These are phyloP conservation scores for Cercospora nicotianae DNA, from an alignment of 2,329 filamentous ascomycete genomes.

Conservation along the genomic window DNA sequence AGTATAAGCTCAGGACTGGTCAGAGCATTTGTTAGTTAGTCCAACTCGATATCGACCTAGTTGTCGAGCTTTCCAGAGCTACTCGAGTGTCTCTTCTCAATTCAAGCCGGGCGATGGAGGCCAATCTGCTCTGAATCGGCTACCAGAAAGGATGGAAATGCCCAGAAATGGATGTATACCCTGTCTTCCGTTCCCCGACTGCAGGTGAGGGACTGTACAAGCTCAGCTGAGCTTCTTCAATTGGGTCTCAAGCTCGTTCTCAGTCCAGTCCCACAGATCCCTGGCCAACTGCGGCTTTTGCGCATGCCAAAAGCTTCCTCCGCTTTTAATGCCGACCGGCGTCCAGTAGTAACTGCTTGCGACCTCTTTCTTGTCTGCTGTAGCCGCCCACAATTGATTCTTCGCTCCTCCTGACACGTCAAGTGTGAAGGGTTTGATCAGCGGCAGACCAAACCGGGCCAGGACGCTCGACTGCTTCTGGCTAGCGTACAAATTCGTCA, in stretches of 20 bases:
- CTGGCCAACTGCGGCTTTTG: constrained; percentile 33
- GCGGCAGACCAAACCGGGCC: constrained; percentile 11
- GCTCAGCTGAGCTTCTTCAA: constrained; percentile 23
- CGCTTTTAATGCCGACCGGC: constrained; percentile 28
- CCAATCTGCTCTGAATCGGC: too few relatives aligned
- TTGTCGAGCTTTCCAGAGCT: too few relatives aligned
- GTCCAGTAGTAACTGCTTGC: constrained; percentile 28
- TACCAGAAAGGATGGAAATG: too few relatives aligned
- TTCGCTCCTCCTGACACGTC: constrained; percentile 31
- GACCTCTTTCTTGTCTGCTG: constrained; percentile 27
- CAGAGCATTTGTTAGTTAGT: too few relatives aligned
- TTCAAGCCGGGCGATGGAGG: too few relatives aligned
- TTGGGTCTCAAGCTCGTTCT: constrained; percentile 29
- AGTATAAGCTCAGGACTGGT: too few relatives aligned
- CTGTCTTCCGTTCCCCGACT: too few relatives aligned
- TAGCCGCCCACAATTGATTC: constrained; percentile 35
- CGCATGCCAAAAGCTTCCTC: constrained; percentile 28
- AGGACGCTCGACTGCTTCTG: constrained; percentile 20
- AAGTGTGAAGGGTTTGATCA: constrained; percentile 20
- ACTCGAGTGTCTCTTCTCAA: too few relatives aligned
- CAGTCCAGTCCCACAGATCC: constrained; percentile 45
- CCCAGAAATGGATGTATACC: too few relatives aligned
- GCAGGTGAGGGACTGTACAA: too few relatives aligned
- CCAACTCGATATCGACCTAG: too few relatives aligned
- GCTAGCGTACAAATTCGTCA: constrained; percentile 54